Conservation (phyloP, 129 eudicot species). For the Flaveria robusta region DNA sequence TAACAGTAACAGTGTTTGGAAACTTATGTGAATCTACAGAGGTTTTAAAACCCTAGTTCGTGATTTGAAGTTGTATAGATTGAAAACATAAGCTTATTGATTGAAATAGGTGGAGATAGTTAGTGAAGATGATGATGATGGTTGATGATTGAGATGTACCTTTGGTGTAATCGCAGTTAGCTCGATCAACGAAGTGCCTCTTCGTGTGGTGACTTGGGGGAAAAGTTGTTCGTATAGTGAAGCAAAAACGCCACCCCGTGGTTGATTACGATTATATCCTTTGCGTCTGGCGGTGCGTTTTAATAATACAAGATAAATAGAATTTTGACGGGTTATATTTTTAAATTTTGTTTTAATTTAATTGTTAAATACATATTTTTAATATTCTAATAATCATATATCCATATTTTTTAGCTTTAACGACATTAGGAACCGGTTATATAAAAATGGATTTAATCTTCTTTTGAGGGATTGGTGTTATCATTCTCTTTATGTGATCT, state of each 20-base stretch:
- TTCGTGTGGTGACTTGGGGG: slow-evolving; percentile 10
- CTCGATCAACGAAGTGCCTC: slow-evolving; percentile 21
- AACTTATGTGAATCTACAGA: background rate
- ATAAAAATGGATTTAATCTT: too few relatives aligned
- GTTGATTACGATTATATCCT: slow-evolving; percentile 13
- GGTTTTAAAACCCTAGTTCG: slow-evolving; percentile 33
- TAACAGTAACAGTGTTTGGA: background rate
- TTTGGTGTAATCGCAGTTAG: slow-evolving; percentile 14
- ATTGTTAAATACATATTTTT: too few relatives aligned
- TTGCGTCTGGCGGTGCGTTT: slow-evolving; percentile 11
- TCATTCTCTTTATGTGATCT: too few relatives aligned
- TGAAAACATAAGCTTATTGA: background rate
- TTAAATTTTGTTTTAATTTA: too few relatives aligned
- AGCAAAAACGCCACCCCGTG: background rate
- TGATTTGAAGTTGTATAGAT: background rate
- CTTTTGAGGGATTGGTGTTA: too few relatives aligned
- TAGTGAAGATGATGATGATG: background rate
- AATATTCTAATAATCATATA: too few relatives aligned
- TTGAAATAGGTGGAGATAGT: slow-evolving; percentile 13
- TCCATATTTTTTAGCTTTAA: too few relatives aligned
- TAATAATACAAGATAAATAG: too few relatives aligned
- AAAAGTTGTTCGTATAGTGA: slow-evolving; percentile 5
- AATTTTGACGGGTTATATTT: too few relatives aligned
- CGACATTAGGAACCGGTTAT: too few relatives aligned
- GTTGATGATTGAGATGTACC: slow-evolving; percentile 22